Evolutionary conservation across 192 early-diverging fungal genomes (phyloP), one percentile per base, ranked within the genome.

Genomic region (Coemansia sp.): DNA sequence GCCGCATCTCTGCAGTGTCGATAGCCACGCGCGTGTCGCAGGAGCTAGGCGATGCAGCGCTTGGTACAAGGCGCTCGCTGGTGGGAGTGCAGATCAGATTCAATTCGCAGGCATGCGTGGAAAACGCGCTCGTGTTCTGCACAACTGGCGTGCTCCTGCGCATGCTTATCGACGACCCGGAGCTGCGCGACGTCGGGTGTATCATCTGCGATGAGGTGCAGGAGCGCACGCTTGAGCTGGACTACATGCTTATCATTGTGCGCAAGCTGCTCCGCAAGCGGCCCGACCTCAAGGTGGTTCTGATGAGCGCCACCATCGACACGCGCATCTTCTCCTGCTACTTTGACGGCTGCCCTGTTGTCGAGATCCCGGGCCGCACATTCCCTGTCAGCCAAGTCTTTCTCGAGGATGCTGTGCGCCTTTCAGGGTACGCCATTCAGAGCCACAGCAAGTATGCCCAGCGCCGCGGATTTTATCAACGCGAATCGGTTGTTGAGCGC

Each of bases 291-390:
- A 81, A 87, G 63, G 72, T 96, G 11, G 85, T 96, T 24, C 82
- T 96, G 59, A 97, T 97, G 95, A 93, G 91, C 61, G 95, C 95
- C 45, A 95, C 93, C 0, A 88, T 94, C 62, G 92, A 97, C 69
- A 86, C 89, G n/a, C 68, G 87, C 45, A 78, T 92, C 18, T 94
- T 95, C 63, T 72, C 89, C 0, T 63, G 83, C 15, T 97, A 95
- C 69, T 97, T 97, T 80, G 87, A 85, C 41, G 41, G 18, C 35
- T 84, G 86, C 20, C 87, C 88, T 5, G 82, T 87, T 8, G 71
- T 90, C 48, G 85, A 86, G 34, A 88, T 92, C 33, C 89, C 91
- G 30, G 91, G 91, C 34, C 88, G 89, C 46, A 88, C 89, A 0
- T 89, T 87, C 53, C 88, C 91, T 1, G 91, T 92, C 0, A 66